phyloP scores from a whole-genome alignment of 768 basidiomycete genomes.

The Pisolithus tinctorius region DNA sequence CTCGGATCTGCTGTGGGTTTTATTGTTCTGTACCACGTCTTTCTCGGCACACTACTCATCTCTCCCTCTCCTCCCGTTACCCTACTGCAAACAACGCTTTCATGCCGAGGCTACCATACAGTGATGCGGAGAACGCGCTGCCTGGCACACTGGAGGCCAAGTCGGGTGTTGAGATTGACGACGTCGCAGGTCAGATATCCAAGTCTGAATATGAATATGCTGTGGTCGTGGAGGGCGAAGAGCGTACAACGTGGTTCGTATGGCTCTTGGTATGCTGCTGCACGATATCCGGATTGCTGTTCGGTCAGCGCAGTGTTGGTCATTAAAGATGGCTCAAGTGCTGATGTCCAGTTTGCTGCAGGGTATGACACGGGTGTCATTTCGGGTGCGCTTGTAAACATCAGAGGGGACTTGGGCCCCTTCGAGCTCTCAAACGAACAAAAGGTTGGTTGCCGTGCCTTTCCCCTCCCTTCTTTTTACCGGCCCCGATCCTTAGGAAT shows the following conservation, averaged over 20 bases:
- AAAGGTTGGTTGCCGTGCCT: conserved; percentile 37
- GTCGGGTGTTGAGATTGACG: conserved; percentile 10
- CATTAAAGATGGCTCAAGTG: too few relatives aligned
- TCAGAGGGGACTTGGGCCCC: conserved; percentile 60
- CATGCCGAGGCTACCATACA: too few relatives aligned
- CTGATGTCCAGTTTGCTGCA: conserved; percentile 20
- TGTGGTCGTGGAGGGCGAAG: conserved; percentile 59
- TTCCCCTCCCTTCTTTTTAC: neutral
- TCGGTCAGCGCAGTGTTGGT: conserved; percentile 44
- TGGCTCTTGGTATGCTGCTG: conserved; percentile 71
- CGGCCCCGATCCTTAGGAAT: conserved; percentile 42
- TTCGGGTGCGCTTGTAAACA: conserved; percentile 71
- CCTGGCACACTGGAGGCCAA: neutral
- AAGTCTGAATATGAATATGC: too few relatives aligned
- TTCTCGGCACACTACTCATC: too few relatives aligned
- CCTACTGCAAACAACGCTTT: too few relatives aligned
- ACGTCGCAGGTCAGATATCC: conserved; percentile 45
- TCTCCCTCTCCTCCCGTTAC: too few relatives aligned
- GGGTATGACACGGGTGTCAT: conserved; percentile 81
- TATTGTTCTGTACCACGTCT: too few relatives aligned
- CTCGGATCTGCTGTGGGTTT: too few relatives aligned
- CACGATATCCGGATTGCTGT: conserved; percentile 71
- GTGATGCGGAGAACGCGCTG: too few relatives aligned
- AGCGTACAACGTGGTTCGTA: conserved; percentile 63
- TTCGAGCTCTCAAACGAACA: conserved; percentile 49